Evolutionary conservation across 1,284 basidiomycete genomes (phyloP).

Genomic region (Marasmius oreades): DNA sequence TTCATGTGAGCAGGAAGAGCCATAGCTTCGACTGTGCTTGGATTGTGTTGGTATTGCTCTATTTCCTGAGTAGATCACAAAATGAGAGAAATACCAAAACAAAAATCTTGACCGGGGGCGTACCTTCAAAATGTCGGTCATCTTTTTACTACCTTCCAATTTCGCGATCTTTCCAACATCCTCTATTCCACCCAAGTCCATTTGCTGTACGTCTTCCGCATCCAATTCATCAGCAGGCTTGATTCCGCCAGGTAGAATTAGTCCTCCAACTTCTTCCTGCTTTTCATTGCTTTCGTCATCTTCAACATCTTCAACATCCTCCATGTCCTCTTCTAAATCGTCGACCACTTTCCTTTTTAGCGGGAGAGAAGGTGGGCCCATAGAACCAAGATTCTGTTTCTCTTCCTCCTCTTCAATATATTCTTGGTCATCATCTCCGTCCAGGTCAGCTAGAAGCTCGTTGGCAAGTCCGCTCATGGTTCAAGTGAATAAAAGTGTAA

Average conservation of each 20-base stretch:
- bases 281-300: constrained; percentile 40
- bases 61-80: constrained; percentile 64
- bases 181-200: constrained; percentile 81
- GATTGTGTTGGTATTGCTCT: constrained; percentile 76
- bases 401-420: constrained; percentile 47
- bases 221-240: constrained; percentile 93
- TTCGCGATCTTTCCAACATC: constrained; percentile 88
- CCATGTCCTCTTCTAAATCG: constrained; percentile 47
- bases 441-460: constrained; percentile 86
- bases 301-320: constrained; percentile 48
- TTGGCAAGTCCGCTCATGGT: constrained; percentile 77
- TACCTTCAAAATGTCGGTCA: constrained; percentile 84
- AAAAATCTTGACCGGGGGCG: constrained; percentile 17
- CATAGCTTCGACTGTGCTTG: constrained; percentile 76
- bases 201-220: constrained; percentile 86
- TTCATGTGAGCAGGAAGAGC: constrained; percentile 83
- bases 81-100: background rate
- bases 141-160: constrained; percentile 81
- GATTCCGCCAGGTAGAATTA: constrained; percentile 88
- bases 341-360: constrained; percentile 60
- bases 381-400: constrained; percentile 20
- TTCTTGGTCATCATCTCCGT: constrained; percentile 64
- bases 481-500: background rate
- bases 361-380: constrained; percentile 27
- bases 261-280: constrained; percentile 42